phyloP scores from a whole-genome alignment of 345 rosid genomes.

The Salix exigua region DNA sequence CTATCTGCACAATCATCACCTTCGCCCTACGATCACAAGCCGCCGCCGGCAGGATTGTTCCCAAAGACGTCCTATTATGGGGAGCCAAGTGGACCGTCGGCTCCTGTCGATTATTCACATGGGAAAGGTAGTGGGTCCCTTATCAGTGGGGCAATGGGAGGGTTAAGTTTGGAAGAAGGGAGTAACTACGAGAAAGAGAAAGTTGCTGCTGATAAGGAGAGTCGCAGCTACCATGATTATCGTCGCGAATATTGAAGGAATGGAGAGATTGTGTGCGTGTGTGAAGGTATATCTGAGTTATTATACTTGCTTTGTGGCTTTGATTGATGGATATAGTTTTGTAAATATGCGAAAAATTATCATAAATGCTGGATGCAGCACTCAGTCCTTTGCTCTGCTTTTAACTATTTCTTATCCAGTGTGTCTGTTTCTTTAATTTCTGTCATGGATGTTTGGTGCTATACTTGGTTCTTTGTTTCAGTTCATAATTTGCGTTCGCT shows the following conservation, averaged over 20 bases:
- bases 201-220: conserved; percentile 27
- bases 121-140: conserved; percentile 6
- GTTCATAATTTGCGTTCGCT: too few relatives aligned
- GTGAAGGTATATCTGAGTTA: not conserved
- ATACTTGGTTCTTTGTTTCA: not conserved
- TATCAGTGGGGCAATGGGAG: conserved; percentile 18
- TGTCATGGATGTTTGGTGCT: not conserved
- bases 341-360: not conserved
- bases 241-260: conserved; percentile 35
- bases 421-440: not conserved
- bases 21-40: conserved; percentile 39
- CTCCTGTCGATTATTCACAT: conserved; percentile 55
- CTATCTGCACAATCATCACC: not conserved
- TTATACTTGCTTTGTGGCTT: not conserved
- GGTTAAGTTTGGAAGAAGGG: conserved; percentile 46
- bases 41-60: conserved; percentile 7
- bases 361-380: not conserved
- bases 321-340: not conserved
- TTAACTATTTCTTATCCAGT: not conserved
- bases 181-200: conserved; percentile 29
- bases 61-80: conserved; percentile 31
- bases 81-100: conserved; percentile 43
- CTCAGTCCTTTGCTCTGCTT: not conserved
- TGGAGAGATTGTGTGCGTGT: not conserved
- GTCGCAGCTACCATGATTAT: conserved; percentile 35